A percentile compares a stretch with the other conserved stretches of the same genome.
Conservation (phyloP, 2,329 filamentous ascomycete genomes). For the Verticillium nubilum region DNA sequence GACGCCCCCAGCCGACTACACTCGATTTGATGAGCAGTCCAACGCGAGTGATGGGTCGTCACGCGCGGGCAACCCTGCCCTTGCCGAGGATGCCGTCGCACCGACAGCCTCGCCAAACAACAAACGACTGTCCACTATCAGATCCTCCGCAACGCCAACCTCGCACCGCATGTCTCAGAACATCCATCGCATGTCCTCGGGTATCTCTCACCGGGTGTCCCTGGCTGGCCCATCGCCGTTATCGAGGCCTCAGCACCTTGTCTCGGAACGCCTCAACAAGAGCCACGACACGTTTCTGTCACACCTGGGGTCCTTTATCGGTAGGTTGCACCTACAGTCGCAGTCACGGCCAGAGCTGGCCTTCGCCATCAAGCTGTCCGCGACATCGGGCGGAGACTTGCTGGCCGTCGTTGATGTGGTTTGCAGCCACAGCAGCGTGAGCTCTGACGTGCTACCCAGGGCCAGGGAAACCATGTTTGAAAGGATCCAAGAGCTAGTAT, state of each 20-base stretch:
- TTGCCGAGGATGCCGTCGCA: slow-evolving; percentile 27
- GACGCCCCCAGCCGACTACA: slow-evolving; percentile 57
- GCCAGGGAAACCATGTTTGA: slow-evolving; percentile 74
- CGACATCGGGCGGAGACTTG: slow-evolving; percentile 73
- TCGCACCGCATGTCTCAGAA: slow-evolving; percentile 32
- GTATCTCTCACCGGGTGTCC: slow-evolving; percentile 69
- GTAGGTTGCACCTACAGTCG: slow-evolving; percentile 83
- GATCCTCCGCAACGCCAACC: slow-evolving; percentile 21
- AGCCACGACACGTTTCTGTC: slow-evolving; percentile 87
- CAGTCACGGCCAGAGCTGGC: slow-evolving; percentile 81
- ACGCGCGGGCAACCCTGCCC: slow-evolving; percentile 22
- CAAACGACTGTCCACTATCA: slow-evolving; percentile 42
- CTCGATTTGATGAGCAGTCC: slow-evolving; percentile 37
- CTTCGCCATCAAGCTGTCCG: slow-evolving; percentile 75
- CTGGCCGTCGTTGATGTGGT: slow-evolving; percentile 77
- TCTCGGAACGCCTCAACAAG: slow-evolving; percentile 73
- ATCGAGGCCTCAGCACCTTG: slow-evolving; percentile 63
- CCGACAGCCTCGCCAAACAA: slow-evolving; percentile 30
- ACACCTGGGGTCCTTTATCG: slow-evolving; percentile 88
- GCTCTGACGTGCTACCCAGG: slow-evolving; percentile 59
- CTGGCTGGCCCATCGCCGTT: slow-evolving; percentile 62
- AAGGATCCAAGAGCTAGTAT: slow-evolving; percentile 73
- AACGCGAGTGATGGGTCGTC: slow-evolving; percentile 33
- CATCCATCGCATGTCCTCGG: slow-evolving; percentile 44
- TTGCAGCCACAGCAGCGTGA: slow-evolving; percentile 68